Conservation (phyloP, 2,329 filamentous ascomycete genomes). For the Venturia aucupariae region DNA sequence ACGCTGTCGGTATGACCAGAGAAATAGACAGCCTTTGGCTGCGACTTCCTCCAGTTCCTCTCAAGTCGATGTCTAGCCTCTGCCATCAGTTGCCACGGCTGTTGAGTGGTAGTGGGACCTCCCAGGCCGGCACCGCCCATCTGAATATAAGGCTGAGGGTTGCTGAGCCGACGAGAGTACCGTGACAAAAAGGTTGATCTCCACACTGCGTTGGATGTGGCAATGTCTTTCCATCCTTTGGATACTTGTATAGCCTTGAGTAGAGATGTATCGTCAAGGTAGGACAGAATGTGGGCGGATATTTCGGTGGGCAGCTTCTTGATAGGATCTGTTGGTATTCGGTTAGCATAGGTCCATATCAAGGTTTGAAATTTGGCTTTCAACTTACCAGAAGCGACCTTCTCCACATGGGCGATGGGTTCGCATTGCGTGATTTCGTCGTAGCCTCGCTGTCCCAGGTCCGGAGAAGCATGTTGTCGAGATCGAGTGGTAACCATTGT, state of each 20-base stretch:
- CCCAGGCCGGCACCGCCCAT: slow-evolving; percentile 43
- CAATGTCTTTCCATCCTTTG: slow-evolving; percentile 46
- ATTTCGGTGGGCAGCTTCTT: slow-evolving; percentile 49
- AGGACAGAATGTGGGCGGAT: slow-evolving; percentile 48
- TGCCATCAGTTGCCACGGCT: slow-evolving; percentile 83
- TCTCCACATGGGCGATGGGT: slow-evolving; percentile 3
- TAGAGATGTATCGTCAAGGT: slow-evolving; percentile 49
- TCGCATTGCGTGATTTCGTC: slow-evolving; percentile 4
- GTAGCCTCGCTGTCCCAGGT: slow-evolving; percentile 2
- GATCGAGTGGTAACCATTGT: background rate
- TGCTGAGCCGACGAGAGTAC: slow-evolving; percentile 39
- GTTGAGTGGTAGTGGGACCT: slow-evolving; percentile 41
- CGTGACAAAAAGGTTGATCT: slow-evolving; percentile 49
- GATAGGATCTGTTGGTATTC: slow-evolving; percentile 39
- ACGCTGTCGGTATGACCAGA: slow-evolving; percentile 93
- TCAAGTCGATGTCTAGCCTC: slow-evolving; percentile 66
- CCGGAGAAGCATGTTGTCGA: background rate
- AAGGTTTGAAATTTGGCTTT: background rate
- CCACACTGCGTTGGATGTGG: slow-evolving; percentile 52
- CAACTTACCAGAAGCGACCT: slow-evolving; percentile 16
- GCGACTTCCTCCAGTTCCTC: slow-evolving; percentile 61
- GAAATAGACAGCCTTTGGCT: slow-evolving; percentile 72
- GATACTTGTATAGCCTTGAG: slow-evolving; percentile 47
- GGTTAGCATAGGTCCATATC: background rate
- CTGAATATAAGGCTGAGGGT: slow-evolving; percentile 34